Conservation (phyloP, 2,329 filamentous ascomycete genomes). For the Neodidymelliopsis sp. region DNA sequence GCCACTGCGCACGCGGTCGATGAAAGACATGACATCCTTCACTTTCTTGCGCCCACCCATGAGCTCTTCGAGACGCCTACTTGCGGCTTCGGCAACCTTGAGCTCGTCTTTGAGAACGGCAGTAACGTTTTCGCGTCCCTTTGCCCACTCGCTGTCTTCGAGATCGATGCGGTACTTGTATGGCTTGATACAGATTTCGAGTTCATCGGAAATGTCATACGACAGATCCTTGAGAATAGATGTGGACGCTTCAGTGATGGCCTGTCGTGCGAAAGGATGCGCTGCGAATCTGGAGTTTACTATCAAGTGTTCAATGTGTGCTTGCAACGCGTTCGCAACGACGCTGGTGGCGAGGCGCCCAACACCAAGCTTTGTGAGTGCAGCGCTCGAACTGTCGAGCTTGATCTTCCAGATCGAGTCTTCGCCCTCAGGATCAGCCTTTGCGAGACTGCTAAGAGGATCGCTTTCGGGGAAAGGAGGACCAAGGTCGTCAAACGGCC, state of each 20-base stretch:
- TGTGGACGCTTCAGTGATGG: constrained; percentile 90
- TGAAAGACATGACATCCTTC: constrained; percentile 86
- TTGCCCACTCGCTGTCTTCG: constrained; percentile 85
- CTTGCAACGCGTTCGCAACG: constrained; percentile 85
- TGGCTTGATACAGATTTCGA: constrained; percentile 98
- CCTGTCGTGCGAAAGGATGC: constrained; percentile 90
- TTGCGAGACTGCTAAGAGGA: constrained; percentile 78
- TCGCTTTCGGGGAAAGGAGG: constrained; percentile 72
- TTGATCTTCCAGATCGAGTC: constrained; percentile 93
- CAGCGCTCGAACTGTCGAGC: constrained; percentile 88
- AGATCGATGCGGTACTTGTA: constrained; percentile 99
- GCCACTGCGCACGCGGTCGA: constrained; percentile 87
- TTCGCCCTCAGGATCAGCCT: constrained; percentile 73
- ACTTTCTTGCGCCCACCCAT: constrained; percentile 86
- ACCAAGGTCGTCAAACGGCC: constrained; percentile 84
- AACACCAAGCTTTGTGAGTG: constrained; percentile 92
- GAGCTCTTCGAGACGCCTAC: constrained; percentile 75
- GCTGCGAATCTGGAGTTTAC: constrained; percentile 82
- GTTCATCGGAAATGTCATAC: constrained; percentile 96
- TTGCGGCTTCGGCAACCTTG: constrained; percentile 79
- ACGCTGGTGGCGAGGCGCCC: constrained; percentile 91
- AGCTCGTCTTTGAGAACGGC: constrained; percentile 87
- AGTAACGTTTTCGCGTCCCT: constrained; percentile 83
- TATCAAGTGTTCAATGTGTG: constrained; percentile 81
- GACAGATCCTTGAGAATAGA: constrained; percentile 92